Evolutionary conservation across 169 alveolate species (phyloP).

Genomic region (Amoebophrya sp.): DNA sequence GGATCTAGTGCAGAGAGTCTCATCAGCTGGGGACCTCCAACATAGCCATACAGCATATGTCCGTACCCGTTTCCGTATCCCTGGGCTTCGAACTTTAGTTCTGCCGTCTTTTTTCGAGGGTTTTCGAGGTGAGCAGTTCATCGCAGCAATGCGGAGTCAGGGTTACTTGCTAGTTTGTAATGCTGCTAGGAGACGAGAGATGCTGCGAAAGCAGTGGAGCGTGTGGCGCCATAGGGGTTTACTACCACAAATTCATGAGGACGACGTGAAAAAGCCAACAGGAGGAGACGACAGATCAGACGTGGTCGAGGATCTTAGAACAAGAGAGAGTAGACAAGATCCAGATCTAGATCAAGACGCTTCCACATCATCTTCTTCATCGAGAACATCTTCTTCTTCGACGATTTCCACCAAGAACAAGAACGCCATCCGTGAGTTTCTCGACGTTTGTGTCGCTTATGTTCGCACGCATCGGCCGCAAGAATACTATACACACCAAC

Average conservation of each 20-base stretch:
- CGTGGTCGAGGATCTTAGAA: no score
- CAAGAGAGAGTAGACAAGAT: no score
- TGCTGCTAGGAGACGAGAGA: background rate
- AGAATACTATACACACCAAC: no score
- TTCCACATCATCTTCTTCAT: no score
- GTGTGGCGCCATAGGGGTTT: background rate
- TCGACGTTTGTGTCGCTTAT: no score
- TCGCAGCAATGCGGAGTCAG: background rate
- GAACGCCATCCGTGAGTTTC: no score
- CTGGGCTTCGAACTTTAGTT: background rate
- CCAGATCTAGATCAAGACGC: no score
- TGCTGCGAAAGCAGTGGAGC: background rate
- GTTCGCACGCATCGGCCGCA: no score
- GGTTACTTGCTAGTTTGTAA: background rate
- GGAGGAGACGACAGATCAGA: no score
- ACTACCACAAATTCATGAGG: background rate
- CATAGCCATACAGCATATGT: background rate
- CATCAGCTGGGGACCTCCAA: background rate
- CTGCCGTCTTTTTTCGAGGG: background rate
- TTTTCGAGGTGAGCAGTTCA: background rate
- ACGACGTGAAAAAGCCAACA: background rate
- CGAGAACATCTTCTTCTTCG: no score
- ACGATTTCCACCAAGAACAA: no score
- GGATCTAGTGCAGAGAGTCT: background rate
- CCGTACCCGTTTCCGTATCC: background rate